Base-by-base conservation (phyloP, 2,329 filamentous ascomycete genomes). In the Colletotrichum incanum region DNA sequence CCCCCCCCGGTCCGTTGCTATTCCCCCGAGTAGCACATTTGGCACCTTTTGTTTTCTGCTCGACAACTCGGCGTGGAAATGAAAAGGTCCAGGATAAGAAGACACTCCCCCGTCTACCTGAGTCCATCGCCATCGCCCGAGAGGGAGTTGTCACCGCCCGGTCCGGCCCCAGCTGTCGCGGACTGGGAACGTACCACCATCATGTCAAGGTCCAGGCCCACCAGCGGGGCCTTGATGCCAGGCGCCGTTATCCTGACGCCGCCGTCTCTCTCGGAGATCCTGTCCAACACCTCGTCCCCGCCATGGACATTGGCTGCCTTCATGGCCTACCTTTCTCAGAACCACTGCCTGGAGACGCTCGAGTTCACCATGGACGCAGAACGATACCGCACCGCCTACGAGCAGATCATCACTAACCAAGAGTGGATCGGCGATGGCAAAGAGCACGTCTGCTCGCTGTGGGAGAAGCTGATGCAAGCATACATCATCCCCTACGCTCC, bases 331-430 rank as follows among this genome's bases (percentile, higher is more conserved):
- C 88, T 98, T 5, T 98, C 96, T 1, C 95, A 97, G 79, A 98
- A 98, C 78, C 96, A 98, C 83, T 99, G 96, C 80, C 86, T 98
- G 75, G 96, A 99, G 82, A 98, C 95, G 1, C 87, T 99, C 49
- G 96, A 98, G 80, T 99, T 99, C 82, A 98, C 95, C 50, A 93
- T 98, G 87, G 96, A 98, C 80, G 93, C 96, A 28, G 93, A 95
- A 70, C 90, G 94, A 73, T 99, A 98, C 80, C 89, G 91, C 64
- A 84, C 90, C 70, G 89, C 90, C 67, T 85, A 89, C 76, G 78
- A 81, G 31, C 84, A 88, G 71, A 80, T 85, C 47, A 78, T 82
- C 23, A 75, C 78, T 55, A 83, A 85, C 20, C 81, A 84, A 72
- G 84, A 80, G 77, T 85, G 78, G 78, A 82, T 77, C 0, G 77